These are phyloP conservation scores for Jatropha podagrica DNA, from an alignment of 441 rosid genomes.

Conservation along the genomic window DNA sequence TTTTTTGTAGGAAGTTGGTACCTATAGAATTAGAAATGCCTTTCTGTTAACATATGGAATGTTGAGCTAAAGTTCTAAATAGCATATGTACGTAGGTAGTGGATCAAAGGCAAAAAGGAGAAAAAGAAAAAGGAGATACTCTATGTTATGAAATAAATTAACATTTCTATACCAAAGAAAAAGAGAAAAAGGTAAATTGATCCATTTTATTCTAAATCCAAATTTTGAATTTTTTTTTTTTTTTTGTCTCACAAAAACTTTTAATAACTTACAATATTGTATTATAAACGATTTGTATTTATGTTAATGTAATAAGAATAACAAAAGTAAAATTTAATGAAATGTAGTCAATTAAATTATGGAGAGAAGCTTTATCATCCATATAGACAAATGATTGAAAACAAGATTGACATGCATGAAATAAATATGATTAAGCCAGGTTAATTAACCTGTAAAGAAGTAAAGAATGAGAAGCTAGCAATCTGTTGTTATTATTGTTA, in stretches of 20 bases:
- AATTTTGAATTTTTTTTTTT: no score
- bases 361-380: no score
- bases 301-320: no score
- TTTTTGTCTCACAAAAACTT: no score
- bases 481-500: no score
- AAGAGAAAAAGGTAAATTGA: no score
- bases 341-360: no score
- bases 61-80: conserved; percentile 3
- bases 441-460: not conserved
- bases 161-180: no score
- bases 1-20: conserved; percentile 4
- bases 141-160: not conserved
- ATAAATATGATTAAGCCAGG: not conserved
- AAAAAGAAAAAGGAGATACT: not conserved
- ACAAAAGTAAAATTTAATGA: no score
- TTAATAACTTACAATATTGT: no score
- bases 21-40: not conserved
- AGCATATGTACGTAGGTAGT: not conserved
- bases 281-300: no score
- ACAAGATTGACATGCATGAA: not conserved
- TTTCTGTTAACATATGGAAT: conserved; percentile 7
- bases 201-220: no score
- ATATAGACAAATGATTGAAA: not conserved
- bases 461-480: not conserved
- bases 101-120: not conserved